Conservation (phyloP, 108 stramenopile genomes). For the Cyclostephanos tholiformis region DNA sequence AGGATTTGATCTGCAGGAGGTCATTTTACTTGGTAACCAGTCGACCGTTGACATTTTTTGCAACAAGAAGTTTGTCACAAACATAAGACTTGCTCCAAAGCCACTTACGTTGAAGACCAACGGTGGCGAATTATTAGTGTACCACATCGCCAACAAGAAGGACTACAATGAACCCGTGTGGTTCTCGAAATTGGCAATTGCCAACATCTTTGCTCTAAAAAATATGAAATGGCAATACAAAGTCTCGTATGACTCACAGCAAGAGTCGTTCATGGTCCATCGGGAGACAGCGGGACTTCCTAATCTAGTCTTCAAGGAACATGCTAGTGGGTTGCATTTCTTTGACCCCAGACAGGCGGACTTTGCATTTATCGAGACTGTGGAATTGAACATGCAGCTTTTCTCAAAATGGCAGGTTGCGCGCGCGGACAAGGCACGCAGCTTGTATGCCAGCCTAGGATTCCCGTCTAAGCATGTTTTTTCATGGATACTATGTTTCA, state of each 20-base stretch:
- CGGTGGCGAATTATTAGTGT: no score
- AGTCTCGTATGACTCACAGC: background rate
- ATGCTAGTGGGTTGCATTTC: background rate
- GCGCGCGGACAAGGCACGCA: background rate
- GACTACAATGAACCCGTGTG: no score
- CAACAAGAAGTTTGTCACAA: no score
- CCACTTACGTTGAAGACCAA: no score
- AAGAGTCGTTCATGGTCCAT: background rate
- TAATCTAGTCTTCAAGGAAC: background rate
- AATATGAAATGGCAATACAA: background rate
- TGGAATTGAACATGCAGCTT: background rate
- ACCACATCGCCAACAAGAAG: no score
- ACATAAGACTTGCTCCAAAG: no score
- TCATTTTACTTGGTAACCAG: background rate
- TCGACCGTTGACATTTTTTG: background rate
- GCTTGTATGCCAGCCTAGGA: background rate
- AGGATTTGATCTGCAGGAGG: background rate
- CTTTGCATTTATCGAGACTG: background rate
- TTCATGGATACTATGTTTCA: slow-evolving; percentile 4
- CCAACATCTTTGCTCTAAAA: slow-evolving; percentile 3
- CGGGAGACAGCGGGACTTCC: background rate
- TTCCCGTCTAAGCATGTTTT: background rate
- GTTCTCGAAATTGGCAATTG: background rate
- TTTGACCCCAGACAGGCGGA: background rate
- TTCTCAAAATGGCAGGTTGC: background rate